A percentile compares a stretch with the other conserved stretches of the same genome.
Conservation (phyloP, 768 basidiomycete genomes). For the Agrocybe praecox region DNA sequence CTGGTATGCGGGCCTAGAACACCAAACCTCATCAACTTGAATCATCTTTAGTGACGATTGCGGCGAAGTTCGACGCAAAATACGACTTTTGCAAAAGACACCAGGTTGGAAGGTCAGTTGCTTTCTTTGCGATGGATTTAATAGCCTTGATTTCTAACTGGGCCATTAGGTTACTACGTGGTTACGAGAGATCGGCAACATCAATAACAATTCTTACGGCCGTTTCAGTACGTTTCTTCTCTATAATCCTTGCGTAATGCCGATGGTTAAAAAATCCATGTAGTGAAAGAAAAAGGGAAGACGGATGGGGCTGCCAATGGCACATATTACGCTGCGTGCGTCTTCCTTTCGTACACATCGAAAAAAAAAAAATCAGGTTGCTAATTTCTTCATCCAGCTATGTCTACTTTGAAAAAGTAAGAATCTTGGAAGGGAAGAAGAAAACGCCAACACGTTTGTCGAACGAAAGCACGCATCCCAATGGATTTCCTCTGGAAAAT, state of each 20-base stretch:
- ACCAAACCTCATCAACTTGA: too few relatives aligned
- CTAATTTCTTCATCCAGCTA: conserved; percentile 28
- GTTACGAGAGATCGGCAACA: conserved; percentile 45
- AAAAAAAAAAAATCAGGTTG: not conserved
- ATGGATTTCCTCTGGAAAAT: conserved; percentile 31
- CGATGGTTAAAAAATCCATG: not conserved
- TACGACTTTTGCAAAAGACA: conserved; percentile 38
- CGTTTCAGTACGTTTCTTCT: conserved; percentile 41
- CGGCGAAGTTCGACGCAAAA: conserved; percentile 49
- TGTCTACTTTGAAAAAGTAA: conserved; percentile 49
- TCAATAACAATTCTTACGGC: conserved; percentile 46
- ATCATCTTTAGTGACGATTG: conserved; percentile 40
- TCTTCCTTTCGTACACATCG: not conserved
- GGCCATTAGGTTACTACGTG: conserved; percentile 41
- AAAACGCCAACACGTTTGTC: conserved; percentile 39
- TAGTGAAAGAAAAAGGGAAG: conserved; percentile 46
- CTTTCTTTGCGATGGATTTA: not conserved
- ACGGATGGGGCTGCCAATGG: conserved; percentile 43
- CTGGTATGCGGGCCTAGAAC: too few relatives aligned
- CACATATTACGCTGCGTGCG: conserved; percentile 48
- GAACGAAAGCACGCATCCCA: conserved; percentile 31
- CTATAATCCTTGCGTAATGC: not conserved
- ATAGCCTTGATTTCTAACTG: not conserved
- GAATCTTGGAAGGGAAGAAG: conserved; percentile 48
- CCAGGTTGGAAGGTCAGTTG: conserved; percentile 41